Evolutionary conservation across 2,329 filamentous ascomycete genomes (phyloP).

Genomic region (Alternaria alternata): DNA sequence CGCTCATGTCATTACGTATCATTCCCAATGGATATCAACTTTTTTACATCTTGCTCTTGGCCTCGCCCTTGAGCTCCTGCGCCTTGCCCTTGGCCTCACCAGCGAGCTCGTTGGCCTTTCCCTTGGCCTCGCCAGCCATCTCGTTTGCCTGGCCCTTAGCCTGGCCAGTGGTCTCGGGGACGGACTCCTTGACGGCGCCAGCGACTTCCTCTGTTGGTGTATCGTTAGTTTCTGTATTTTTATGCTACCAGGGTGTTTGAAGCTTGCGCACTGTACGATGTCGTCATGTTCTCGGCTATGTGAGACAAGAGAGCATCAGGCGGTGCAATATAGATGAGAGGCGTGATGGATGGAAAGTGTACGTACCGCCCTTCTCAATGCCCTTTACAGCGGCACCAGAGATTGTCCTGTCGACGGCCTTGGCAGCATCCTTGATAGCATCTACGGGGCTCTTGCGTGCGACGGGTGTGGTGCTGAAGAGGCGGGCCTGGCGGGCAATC

Average conservation of each 20-base stretch:
- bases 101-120: slow-evolving; percentile 56
- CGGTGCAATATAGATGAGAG: neutral
- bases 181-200: slow-evolving; percentile 50
- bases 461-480: slow-evolving; percentile 63
- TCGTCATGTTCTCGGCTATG: slow-evolving; percentile 22
- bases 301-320: slow-evolving; percentile 9
- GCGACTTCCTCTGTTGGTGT: slow-evolving; percentile 59
- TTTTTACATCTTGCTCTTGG: slow-evolving; percentile 55
- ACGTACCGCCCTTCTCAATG: slow-evolving; percentile 69
- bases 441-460: slow-evolving; percentile 63
- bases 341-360: neutral
- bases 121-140: slow-evolving; percentile 50
- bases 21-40: neutral
- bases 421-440: slow-evolving; percentile 64
- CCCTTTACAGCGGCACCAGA: slow-evolving; percentile 66
- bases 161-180: slow-evolving; percentile 41
- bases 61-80: slow-evolving; percentile 55
- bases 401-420: slow-evolving; percentile 65
- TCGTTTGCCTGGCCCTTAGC: slow-evolving; percentile 54
- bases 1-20: slow-evolving; percentile 6
- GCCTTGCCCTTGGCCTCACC: slow-evolving; percentile 56
- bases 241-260: neutral
- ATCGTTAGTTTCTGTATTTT: slow-evolving; percentile 17
- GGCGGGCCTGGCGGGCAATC: slow-evolving; percentile 55
- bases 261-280: slow-evolving; percentile 10